Percentiles rank a stretch among this genome's conserved stretches.
These are phyloP conservation scores for Leccinum holopus DNA, from an alignment of 1,284 basidiomycete species.

Conservation along the genomic window DNA sequence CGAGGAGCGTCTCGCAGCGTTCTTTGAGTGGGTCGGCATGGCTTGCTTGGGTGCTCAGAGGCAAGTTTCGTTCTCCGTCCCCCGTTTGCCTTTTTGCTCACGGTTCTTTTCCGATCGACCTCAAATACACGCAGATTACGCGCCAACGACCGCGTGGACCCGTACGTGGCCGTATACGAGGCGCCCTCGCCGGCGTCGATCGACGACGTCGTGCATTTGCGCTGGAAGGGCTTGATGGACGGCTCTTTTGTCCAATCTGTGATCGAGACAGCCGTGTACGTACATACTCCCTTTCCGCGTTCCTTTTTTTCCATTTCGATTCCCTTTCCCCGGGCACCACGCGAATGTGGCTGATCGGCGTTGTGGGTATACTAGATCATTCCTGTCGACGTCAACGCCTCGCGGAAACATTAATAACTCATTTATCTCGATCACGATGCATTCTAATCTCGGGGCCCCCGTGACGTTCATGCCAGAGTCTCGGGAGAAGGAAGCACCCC, in stretches of 20 bases:
- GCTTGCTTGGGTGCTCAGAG: conserved; percentile 47
- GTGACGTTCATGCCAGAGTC: conserved; percentile 45
- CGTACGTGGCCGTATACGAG: conserved; percentile 46
- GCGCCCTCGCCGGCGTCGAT: conserved; percentile 37
- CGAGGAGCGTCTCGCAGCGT: conserved; percentile 40
- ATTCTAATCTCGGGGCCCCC: conserved; percentile 41
- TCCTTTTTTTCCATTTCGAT: background rate
- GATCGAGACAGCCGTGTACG: conserved; percentile 44
- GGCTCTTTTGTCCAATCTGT: conserved; percentile 50
- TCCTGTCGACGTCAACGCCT: conserved; percentile 9
- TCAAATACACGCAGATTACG: conserved; percentile 30
- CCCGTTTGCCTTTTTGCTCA: background rate
- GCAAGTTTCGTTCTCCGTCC: conserved; percentile 13
- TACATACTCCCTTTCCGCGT: background rate
- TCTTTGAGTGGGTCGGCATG: conserved; percentile 74
- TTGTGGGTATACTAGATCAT: conserved; percentile 17
- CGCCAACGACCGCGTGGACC: conserved; percentile 43
- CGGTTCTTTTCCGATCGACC: too few species aligned
- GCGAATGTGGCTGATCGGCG: background rate
- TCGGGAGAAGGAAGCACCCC: conserved; percentile 25
- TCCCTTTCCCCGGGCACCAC: conserved; percentile 2
- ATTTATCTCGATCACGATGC: conserved; percentile 19
- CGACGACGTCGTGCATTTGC: conserved; percentile 49
- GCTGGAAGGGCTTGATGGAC: conserved; percentile 59
- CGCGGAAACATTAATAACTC: conserved; percentile 4